Base-by-base conservation (phyloP, 495 filamentous ascomycete species). In the Tuber microsphaerosporum region DNA sequence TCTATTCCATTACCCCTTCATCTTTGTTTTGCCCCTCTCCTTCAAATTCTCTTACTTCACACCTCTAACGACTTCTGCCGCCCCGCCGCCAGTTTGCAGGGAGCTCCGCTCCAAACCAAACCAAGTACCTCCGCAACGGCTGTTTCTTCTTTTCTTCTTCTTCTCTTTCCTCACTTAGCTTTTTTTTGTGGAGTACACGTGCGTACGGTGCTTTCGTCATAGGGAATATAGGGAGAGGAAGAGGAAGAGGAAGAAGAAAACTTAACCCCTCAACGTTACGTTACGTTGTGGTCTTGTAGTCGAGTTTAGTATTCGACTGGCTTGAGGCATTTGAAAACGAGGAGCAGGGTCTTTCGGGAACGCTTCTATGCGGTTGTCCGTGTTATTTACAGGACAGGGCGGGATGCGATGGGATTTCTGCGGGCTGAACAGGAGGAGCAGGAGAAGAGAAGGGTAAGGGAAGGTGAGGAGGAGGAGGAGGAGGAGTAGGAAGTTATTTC, bases 281-380 rank as follows among this genome's bases (percentile, higher is more conserved):
- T 65, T 65, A 14, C 56, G 56, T 65, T 65, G 16, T 65, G 6
- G 56, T 61, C 22, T 61, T 16, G n/a, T 65, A 34, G 56, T 65
- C 56, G 56, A 34, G 56, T 65, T 65, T 65, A 65, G 56, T 65
- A 65, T 65, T 34, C 56, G 26, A 65, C 56, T 65, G 26, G 19
- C 56, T 65, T 65, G 56, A 65, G 56, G 56, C 56, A 65, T 65
- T 65, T 65, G 56, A 65, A 65, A 4, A 19, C 26, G 56, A 65
- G 19, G 26, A 34, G 14, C 56, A 65, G 56, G 31, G 56, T 34
- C 56, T 65, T 65, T 65, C 56, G 26, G 56, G 56, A 65, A 65
- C 26, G 56, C 3, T 65, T 65, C 56, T 65, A 65, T 65, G 56
- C 56, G 56, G 56, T 65, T 34, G 56, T 65, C 56, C 56, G 26